Conservation (phyloP, 305 asterid genomes). For the Rubia peregrina region DNA sequence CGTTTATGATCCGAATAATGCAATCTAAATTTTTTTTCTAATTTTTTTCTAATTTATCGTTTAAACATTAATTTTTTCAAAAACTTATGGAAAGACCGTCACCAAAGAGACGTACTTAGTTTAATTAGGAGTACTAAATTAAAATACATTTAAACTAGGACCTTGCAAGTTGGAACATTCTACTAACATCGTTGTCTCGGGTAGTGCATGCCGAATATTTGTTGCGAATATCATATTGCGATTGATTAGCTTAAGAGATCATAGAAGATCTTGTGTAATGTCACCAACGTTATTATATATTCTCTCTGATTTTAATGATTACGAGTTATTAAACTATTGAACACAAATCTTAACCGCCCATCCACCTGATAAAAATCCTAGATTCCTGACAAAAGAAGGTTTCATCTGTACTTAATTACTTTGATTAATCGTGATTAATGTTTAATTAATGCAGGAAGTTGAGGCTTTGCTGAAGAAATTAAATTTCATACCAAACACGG, state of each 20-base stretch:
- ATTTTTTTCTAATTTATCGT: too few species aligned
- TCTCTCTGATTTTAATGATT: slow-evolving; percentile 15
- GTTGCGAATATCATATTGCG: not conserved
- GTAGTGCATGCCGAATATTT: slow-evolving; percentile 14
- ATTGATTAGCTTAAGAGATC: slow-evolving; percentile 20
- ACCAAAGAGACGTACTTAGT: too few species aligned
- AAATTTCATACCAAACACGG: slow-evolving; percentile 51
- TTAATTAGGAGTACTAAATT: too few species aligned
- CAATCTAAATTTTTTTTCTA: too few species aligned
- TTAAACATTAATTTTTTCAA: too few species aligned
- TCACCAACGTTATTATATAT: not conserved
- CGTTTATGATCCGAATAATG: too few species aligned
- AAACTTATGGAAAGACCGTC: too few species aligned
- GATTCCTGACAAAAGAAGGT: slow-evolving; percentile 12
- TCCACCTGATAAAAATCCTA: slow-evolving; percentile 19
- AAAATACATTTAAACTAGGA: not conserved
- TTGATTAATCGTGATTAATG: not conserved
- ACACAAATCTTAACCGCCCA: slow-evolving; percentile 19
- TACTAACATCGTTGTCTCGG: slow-evolving; percentile 23
- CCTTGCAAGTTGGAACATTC: slow-evolving; percentile 19
- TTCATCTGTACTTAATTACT: slow-evolving; percentile 5
- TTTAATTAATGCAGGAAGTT: slow-evolving; percentile 40
- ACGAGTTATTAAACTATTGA: slow-evolving; percentile 10
- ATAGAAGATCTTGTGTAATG: slow-evolving; percentile 35
- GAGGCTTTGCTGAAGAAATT: slow-evolving; percentile 38